Percentiles rank a stretch among this genome's conserved stretches.
Conservation (phyloP, 108 stramenopile species). For the Fistulifera pelliculosa region DNA sequence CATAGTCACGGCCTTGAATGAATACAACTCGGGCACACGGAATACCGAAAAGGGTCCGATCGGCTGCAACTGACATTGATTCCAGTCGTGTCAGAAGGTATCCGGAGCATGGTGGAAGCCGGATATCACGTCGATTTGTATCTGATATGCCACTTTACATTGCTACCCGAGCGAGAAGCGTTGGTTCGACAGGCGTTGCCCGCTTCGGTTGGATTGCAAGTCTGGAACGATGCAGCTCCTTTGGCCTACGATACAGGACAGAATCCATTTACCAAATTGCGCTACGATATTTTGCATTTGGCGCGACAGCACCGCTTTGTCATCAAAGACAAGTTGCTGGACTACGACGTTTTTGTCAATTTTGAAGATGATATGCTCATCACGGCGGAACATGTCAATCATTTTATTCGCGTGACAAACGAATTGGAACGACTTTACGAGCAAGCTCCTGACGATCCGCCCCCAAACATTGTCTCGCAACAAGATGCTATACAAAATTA, state of each 20-base stretch:
- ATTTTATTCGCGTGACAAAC: conserved; percentile 52
- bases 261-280: conserved; percentile 17
- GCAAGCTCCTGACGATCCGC: conserved; percentile 33
- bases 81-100: conserved; percentile 60
- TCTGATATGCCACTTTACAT: conserved; percentile 37
- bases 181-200: conserved; percentile 49
- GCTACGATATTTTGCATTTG: conserved; percentile 32
- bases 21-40: conserved; percentile 65
- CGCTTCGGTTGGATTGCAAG: conserved; percentile 31
- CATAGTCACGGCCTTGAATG: conserved; percentile 66
- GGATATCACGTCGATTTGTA: conserved; percentile 71
- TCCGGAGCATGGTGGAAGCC: conserved; percentile 40
- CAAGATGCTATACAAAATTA: conserved; percentile 1
- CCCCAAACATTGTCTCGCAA: neutral
- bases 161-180: conserved; percentile 36
- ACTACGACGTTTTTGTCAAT: conserved; percentile 64
- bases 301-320: conserved; percentile 80
- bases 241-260: conserved; percentile 18
- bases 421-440: conserved; percentile 40
- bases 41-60: conserved; percentile 33
- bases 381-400: conserved; percentile 49
- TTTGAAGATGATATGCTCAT: conserved; percentile 87
- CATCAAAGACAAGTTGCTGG: conserved; percentile 56
- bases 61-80: conserved; percentile 51
- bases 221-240: conserved; percentile 73